A percentile compares a stretch with the other conserved stretches of the same genome.
Evolutionary conservation across 495 filamentous ascomycete genomes (phyloP).

Genomic region (Daldinia vernicosa): DNA sequence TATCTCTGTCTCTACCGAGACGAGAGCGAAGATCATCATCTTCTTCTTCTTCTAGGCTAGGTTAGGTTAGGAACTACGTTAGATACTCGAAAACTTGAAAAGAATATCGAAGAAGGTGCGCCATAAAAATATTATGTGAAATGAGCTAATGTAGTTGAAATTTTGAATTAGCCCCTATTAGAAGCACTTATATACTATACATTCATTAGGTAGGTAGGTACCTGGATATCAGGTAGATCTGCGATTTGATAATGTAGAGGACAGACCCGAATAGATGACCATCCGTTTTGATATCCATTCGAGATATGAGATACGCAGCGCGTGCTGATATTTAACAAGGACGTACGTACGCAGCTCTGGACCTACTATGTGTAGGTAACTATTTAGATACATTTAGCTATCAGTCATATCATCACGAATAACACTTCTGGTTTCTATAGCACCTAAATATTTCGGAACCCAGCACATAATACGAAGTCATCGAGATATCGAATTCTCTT

Average conservation of each 20-base stretch:
- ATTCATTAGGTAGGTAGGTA: too few species aligned
- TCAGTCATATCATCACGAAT: not conserved
- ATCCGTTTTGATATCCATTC: not conserved
- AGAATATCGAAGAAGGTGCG: constrained; percentile 5
- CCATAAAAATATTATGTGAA: not conserved
- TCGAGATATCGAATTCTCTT: not conserved
- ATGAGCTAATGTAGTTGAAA: not conserved
- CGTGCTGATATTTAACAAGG: too few species aligned
- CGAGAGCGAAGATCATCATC: not conserved
- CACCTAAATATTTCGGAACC: not conserved
- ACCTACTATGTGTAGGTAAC: not conserved
- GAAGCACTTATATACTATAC: too few species aligned
- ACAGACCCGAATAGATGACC: too few species aligned
- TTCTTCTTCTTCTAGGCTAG: not conserved
- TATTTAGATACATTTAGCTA: not conserved
- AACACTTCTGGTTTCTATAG: not conserved
- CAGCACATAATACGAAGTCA: not conserved
- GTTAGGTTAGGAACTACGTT: not conserved
- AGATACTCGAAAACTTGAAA: not conserved
- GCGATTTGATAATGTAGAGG: too few species aligned
- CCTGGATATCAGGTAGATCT: too few species aligned
- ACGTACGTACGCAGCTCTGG: too few species aligned
- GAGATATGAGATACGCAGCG: not conserved
- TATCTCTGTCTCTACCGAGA: not conserved
- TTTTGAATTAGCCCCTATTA: not conserved